Evolutionary conservation across 2,329 filamentous ascomycete genomes (phyloP).

Genomic region (Colletotrichum scovillei): DNA sequence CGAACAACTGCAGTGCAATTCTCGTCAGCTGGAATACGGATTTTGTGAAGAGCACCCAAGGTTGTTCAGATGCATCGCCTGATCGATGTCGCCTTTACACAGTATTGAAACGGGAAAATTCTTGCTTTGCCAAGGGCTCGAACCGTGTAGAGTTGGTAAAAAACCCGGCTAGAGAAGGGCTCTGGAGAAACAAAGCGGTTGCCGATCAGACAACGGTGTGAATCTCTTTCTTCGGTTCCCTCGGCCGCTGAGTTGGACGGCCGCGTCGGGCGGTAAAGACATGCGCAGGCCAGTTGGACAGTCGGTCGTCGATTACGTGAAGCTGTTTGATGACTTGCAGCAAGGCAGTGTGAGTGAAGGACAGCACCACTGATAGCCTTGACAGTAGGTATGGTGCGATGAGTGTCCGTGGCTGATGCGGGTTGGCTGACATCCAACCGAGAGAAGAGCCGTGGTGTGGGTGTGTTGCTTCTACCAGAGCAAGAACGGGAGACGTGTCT

Average conservation of each 20-base stretch:
- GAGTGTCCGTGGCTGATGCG: not conserved
- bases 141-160: not conserved
- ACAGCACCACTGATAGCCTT: slow-evolving; percentile 1
- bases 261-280: slow-evolving; percentile 10
- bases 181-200: not conserved
- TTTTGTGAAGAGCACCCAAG: not conserved
- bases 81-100: not conserved
- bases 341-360: not conserved
- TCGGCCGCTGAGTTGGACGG: not conserved
- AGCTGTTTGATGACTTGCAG: slow-evolving; percentile 12
- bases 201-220: not conserved
- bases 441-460: slow-evolving; percentile 1
- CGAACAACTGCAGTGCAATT: not conserved
- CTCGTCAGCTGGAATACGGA: not conserved
- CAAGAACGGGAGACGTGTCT: not conserved
- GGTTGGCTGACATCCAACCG: slow-evolving; percentile 5
- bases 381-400: not conserved
- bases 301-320: not conserved
- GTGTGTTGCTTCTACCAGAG: not conserved
- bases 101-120: not conserved
- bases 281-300: not conserved
- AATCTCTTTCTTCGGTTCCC: not conserved
- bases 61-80: not conserved
- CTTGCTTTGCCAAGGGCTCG: not conserved
- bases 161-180: not conserved